Percentiles rank a stretch among this genome's conserved stretches.
These are phyloP conservation scores for Penicillium paxilli DNA, from an alignment of 495 filamentous ascomycete genomes.

Conservation along the genomic window DNA sequence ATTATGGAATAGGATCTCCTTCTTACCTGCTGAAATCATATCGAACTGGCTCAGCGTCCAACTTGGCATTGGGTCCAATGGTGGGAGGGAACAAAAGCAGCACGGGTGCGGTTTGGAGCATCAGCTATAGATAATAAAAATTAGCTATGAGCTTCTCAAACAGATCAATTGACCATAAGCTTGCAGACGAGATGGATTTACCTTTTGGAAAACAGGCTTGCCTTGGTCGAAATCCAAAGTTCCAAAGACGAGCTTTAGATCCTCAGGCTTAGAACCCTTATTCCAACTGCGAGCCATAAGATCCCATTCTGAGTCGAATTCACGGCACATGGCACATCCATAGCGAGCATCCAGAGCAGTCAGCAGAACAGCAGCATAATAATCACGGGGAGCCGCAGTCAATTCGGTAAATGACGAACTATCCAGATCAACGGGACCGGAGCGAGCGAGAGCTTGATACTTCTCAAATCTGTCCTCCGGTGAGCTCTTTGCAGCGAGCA, in stretches of 20 bases:
- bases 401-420: constrained; percentile 74
- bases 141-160: too few relatives aligned
- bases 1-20: neutral
- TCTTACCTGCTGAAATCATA: constrained; percentile 88
- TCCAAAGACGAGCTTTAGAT: constrained; percentile 73
- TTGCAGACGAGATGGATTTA: constrained; percentile 37
- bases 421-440: constrained; percentile 70
- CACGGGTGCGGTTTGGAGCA: constrained; percentile 92
- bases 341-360: constrained; percentile 85
- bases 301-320: constrained; percentile 95
- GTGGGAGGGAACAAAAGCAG: constrained; percentile 88
- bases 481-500: constrained; percentile 27
- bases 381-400: constrained; percentile 76
- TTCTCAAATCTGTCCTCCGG: constrained; percentile 59
- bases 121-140: constrained; percentile 57
- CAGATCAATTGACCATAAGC: too few relatives aligned
- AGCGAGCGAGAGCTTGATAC: constrained; percentile 67
- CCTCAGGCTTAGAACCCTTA: constrained; percentile 71
- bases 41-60: constrained; percentile 66
- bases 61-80: constrained; percentile 74
- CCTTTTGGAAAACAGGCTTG: constrained; percentile 83
- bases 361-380: constrained; percentile 77
- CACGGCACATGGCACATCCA: constrained; percentile 82
- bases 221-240: constrained; percentile 90
- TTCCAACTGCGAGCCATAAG: constrained; percentile 85